Percentiles rank a stretch among this genome's conserved stretches.
phyloP scores from a whole-genome alignment of 2,329 filamentous ascomycete species.

The Lasiodiplodia citricola region DNA sequence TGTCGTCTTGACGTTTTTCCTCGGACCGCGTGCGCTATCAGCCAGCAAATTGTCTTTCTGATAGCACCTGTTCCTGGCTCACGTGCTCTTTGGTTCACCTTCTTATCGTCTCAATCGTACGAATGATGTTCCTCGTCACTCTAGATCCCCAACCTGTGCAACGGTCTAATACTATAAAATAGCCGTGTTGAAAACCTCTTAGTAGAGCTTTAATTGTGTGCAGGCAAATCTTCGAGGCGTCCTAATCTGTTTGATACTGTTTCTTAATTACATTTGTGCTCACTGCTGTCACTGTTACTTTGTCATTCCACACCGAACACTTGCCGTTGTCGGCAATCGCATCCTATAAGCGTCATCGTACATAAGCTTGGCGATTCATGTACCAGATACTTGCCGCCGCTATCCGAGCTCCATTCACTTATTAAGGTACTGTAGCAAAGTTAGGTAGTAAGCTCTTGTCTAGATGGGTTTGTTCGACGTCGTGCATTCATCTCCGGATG shows the following conservation, averaged over 20 bases:
- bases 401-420: too few species aligned
- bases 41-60: neutral
- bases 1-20: neutral
- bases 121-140: neutral
- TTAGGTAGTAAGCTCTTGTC: too few species aligned
- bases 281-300: neutral
- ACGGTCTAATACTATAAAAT: neutral
- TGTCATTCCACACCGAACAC: neutral
- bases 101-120: neutral
- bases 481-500: too few species aligned
- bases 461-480: too few species aligned
- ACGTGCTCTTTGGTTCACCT: neutral
- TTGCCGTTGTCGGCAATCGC: neutral
- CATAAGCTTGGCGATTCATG: neutral
- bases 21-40: neutral
- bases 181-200: neutral
- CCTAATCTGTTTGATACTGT: neutral
- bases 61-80: neutral
- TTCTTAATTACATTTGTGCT: neutral
- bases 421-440: too few species aligned
- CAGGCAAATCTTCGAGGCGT: neutral
- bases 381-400: neutral
- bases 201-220: neutral
- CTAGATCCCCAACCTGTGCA: neutral
- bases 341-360: neutral